Percentiles rank a stretch among this genome's conserved stretches.
Conservation (phyloP, 2,329 filamentous ascomycete species). For the Ceratocystis alfenasii region DNA sequence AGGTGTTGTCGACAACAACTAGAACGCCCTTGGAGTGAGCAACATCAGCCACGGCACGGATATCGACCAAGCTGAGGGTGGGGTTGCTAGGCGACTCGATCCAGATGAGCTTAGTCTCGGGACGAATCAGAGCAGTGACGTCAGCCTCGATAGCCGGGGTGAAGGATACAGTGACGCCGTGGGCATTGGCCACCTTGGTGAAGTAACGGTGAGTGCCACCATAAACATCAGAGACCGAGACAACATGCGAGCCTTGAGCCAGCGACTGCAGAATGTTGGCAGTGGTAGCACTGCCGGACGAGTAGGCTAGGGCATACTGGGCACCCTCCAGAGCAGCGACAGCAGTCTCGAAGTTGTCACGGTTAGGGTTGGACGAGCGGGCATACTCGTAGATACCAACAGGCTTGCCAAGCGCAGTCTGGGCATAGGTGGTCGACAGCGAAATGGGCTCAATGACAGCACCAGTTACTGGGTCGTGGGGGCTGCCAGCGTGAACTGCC, state of each 20-base stretch:
- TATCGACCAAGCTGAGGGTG: slow-evolving; percentile 84
- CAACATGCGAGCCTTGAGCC: slow-evolving; percentile 79
- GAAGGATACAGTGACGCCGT: slow-evolving; percentile 90
- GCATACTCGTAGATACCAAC: slow-evolving; percentile 88
- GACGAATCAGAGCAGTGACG: slow-evolving; percentile 69
- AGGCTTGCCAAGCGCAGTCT: slow-evolving; percentile 74
- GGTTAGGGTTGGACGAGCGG: slow-evolving; percentile 86
- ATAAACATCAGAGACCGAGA: slow-evolving; percentile 95
- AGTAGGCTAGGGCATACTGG: slow-evolving; percentile 84
- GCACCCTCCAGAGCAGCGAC: slow-evolving; percentile 88
- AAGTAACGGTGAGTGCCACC: slow-evolving; percentile 98
- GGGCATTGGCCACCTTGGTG: slow-evolving; percentile 89
- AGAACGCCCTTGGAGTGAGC: slow-evolving; percentile 81
- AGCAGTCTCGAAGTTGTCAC: slow-evolving; percentile 84
- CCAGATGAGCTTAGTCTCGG: slow-evolving; percentile 90
- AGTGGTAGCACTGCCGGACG: slow-evolving; percentile 86
- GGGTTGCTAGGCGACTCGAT: slow-evolving; percentile 95
- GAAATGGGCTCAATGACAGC: slow-evolving; percentile 96
- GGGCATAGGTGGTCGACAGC: slow-evolving; percentile 91
- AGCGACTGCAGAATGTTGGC: slow-evolving; percentile 88
- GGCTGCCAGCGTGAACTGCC: slow-evolving; percentile 85
- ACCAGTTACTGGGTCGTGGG: slow-evolving; percentile 80
- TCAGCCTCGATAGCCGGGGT: slow-evolving; percentile 85
- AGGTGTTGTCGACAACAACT: slow-evolving; percentile 99
- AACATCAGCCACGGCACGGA: slow-evolving; percentile 66